phyloP scores from a whole-genome alignment of 2,329 filamentous ascomycete species.

The Pochonia chlamydosporia region DNA sequence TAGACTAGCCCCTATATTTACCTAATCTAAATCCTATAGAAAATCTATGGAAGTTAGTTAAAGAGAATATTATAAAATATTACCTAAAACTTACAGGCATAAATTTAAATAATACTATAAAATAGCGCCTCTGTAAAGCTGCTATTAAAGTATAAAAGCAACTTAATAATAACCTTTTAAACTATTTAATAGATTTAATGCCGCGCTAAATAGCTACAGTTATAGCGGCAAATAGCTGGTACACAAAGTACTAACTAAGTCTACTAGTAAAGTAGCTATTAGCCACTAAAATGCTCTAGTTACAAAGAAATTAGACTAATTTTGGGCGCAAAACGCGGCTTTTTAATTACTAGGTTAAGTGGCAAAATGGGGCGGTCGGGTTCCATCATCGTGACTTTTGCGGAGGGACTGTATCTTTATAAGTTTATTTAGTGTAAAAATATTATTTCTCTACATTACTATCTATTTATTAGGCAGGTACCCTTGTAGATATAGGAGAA shows the following conservation, averaged over 20 bases:
- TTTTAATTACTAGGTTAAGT: neutral
- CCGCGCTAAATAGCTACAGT: neutral
- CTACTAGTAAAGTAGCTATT: neutral
- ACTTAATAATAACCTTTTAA: slow-evolving; percentile 3
- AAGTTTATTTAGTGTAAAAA: too few relatives aligned
- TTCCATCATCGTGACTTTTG: too few relatives aligned
- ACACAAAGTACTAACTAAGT: slow-evolving; percentile 5
- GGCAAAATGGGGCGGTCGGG: neutral
- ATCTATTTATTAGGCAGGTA: too few relatives aligned
- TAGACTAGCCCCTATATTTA: slow-evolving; percentile 8
- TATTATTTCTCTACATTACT: too few relatives aligned
- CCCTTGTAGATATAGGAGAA: too few relatives aligned
- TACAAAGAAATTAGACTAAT: neutral
- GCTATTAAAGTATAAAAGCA: slow-evolving; percentile 3
- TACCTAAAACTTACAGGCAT: slow-evolving; percentile 5
- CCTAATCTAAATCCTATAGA: slow-evolving; percentile 10
- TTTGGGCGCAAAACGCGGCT: neutral
- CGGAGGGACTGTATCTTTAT: too few relatives aligned
- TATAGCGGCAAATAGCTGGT: slow-evolving; percentile 3
- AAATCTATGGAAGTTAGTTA: slow-evolving; percentile 10
- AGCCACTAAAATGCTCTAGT: neutral
- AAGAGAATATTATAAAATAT: slow-evolving; percentile 7
- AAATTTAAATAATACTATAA: neutral
- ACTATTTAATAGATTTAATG: slow-evolving; percentile 1
- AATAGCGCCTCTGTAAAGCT: neutral